These are phyloP conservation scores for Leccinum holopus DNA, from an alignment of 1,284 basidiomycete genomes.

Conservation along the genomic window DNA sequence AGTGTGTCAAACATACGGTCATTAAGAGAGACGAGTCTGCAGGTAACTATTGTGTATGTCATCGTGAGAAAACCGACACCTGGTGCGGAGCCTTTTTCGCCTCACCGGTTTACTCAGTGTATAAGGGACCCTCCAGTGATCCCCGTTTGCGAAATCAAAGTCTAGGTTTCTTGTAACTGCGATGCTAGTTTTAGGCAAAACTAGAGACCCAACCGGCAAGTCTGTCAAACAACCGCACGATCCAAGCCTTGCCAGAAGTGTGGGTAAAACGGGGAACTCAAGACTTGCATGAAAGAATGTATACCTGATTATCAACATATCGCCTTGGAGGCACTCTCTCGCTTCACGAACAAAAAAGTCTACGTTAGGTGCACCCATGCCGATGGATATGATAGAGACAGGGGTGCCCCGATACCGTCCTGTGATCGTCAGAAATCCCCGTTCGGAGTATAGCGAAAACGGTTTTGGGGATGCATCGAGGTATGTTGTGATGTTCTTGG, in stretches of 20 bases:
- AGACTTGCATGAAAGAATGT: constrained; percentile 16
- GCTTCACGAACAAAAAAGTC: constrained; percentile 86
- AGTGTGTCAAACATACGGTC: constrained; percentile 38
- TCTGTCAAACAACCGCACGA: constrained; percentile 77
- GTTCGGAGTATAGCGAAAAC: constrained; percentile 68
- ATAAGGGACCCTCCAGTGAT: constrained; percentile 55
- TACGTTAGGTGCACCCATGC: constrained; percentile 80
- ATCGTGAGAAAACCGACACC: constrained; percentile 4
- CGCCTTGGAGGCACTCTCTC: constrained; percentile 73
- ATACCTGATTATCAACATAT: constrained; percentile 75
- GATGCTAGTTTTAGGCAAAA: constrained; percentile 67
- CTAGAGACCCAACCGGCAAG: constrained; percentile 70
- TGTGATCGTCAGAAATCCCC: constrained; percentile 80
- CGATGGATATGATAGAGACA: constrained; percentile 75
- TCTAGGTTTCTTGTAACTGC: constrained; percentile 75
- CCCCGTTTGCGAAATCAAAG: constrained; percentile 61
- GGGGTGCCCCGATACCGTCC: constrained; percentile 71
- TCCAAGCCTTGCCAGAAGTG: constrained; percentile 52
- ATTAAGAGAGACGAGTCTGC: constrained; percentile 55
- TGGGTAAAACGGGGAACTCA: constrained; percentile 5
- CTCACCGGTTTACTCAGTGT: constrained; percentile 68
- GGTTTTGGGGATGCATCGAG: constrained; percentile 59
- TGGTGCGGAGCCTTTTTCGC: constrained; percentile 5
- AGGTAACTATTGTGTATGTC: constrained; percentile 40
- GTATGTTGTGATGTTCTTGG: constrained; percentile 55